A percentile compares a stretch with the other conserved stretches of the same genome.
Evolutionary conservation across 2,329 filamentous ascomycete genomes (phyloP).

Genomic region (Calonectria crousiana): DNA sequence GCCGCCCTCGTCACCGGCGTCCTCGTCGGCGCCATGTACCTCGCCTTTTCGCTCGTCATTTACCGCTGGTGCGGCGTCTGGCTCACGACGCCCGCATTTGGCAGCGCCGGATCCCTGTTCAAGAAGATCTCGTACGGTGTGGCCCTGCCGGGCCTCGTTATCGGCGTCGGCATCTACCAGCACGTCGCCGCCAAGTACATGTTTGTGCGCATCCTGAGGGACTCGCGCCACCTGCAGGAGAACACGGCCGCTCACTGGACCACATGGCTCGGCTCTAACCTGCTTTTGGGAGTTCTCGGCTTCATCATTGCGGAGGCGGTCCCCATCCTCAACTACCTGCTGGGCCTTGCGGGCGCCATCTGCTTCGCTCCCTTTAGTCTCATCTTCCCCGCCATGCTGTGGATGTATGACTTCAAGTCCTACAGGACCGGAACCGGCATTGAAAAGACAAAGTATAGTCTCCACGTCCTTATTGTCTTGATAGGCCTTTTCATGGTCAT

Average conservation of each 20-base stretch:
- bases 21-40: constrained; percentile 43
- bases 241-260: constrained; percentile 44
- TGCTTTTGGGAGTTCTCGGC: constrained; percentile 29
- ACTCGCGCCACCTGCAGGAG: constrained; percentile 42
- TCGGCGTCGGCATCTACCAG: constrained; percentile 49
- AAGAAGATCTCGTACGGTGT: constrained; percentile 50
- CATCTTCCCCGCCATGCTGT: constrained; percentile 44
- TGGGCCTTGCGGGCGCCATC: constrained; percentile 47
- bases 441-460: constrained; percentile 35
- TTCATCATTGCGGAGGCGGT: constrained; percentile 42
- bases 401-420: constrained; percentile 38
- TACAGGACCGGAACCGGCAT: constrained; percentile 32
- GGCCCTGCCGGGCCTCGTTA: constrained; percentile 44
- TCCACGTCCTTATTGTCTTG: constrained; percentile 40
- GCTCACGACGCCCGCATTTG: constrained; percentile 47
- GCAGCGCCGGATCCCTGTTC: constrained; percentile 43
- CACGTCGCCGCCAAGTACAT: constrained; percentile 51
- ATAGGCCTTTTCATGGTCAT: constrained; percentile 43
- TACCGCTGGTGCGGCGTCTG: constrained; percentile 47
- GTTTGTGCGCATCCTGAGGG: constrained; percentile 44
- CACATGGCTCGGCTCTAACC: constrained; percentile 39
- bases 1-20: constrained; percentile 39
- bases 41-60: constrained; percentile 46
- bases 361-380: constrained; percentile 48
- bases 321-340: constrained; percentile 48